Conservation (phyloP, 2,329 filamentous ascomycete species). For the Botryotinia globosa region DNA sequence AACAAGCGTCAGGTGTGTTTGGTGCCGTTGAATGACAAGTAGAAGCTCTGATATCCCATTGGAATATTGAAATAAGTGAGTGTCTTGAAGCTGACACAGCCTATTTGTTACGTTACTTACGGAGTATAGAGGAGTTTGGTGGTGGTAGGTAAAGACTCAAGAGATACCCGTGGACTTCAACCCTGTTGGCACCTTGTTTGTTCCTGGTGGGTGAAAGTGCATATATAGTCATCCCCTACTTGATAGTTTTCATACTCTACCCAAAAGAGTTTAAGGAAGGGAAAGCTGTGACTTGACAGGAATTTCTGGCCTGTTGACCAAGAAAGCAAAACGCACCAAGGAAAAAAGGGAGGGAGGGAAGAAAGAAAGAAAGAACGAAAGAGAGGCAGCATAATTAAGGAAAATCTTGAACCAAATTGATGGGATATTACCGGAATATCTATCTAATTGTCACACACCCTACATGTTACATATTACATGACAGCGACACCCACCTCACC, state of each 20-base stretch:
- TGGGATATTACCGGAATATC: conserved; percentile 1
- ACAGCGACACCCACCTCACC: not conserved
- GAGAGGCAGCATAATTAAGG: not conserved
- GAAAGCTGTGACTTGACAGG: not conserved
- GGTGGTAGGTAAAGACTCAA: too few species aligned
- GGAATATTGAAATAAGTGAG: not conserved
- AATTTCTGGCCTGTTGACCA: not conserved
- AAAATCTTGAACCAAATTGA: not conserved
- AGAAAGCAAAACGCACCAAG: not conserved
- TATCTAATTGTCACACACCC: not conserved
- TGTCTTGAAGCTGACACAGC: not conserved
- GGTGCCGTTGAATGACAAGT: not conserved
- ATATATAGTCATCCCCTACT: not conserved
- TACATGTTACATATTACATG: not conserved
- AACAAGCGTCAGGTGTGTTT: not conserved
- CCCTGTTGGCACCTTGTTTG: not conserved
- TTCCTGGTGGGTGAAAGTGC: not conserved
- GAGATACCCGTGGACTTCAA: not conserved
- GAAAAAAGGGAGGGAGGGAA: not conserved
- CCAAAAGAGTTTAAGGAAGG: not conserved
- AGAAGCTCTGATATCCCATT: not conserved
- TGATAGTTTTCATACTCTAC: not conserved
- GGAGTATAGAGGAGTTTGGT: too few species aligned
- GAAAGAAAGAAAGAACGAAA: not conserved
- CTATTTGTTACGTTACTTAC: conserved; percentile 6